Percentiles rank a stretch among this genome's conserved stretches.
Evolutionary conservation across 495 filamentous ascomycete species (phyloP).

Genomic region (Penicillium salamii): DNA sequence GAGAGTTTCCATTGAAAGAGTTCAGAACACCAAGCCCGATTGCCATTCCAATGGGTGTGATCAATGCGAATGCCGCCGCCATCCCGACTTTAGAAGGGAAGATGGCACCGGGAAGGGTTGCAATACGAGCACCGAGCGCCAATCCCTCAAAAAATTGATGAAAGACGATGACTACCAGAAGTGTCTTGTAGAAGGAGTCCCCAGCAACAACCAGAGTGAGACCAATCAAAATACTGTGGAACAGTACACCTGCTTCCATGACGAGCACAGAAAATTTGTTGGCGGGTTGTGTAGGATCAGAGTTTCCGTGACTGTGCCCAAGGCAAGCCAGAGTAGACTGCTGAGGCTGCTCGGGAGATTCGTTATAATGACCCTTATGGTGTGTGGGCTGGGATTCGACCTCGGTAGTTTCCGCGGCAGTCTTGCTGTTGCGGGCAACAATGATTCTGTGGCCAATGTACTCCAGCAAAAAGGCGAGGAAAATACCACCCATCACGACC

Average conservation of each 20-base stretch:
- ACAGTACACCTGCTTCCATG: slow-evolving; percentile 69
- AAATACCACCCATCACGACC: slow-evolving; percentile 63
- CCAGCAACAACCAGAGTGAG: slow-evolving; percentile 37
- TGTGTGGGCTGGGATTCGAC: background rate
- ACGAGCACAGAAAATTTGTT: slow-evolving; percentile 59
- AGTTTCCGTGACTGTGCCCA: slow-evolving; percentile 30
- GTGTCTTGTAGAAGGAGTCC: slow-evolving; percentile 58
- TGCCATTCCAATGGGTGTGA: slow-evolving; percentile 46
- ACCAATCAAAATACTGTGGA: slow-evolving; percentile 59
- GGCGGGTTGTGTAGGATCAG: slow-evolving; percentile 28
- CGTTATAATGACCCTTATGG: slow-evolving; percentile 3
- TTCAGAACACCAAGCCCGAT: slow-evolving; percentile 43
- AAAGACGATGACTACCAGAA: slow-evolving; percentile 71
- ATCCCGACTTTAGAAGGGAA: slow-evolving; percentile 40
- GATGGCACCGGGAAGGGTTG: slow-evolving; percentile 56
- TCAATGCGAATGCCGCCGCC: slow-evolving; percentile 35
- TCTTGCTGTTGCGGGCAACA: slow-evolving; percentile 16
- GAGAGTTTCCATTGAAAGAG: slow-evolving; percentile 37
- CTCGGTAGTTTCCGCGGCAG: background rate
- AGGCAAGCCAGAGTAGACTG: slow-evolving; percentile 18
- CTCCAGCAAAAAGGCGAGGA: slow-evolving; percentile 61
- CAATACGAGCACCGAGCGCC: slow-evolving; percentile 71
- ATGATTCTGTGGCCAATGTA: slow-evolving; percentile 53
- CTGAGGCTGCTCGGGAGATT: slow-evolving; percentile 2
- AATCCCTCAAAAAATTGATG: slow-evolving; percentile 69